phyloP scores from a whole-genome alignment of 257 asterid species.

The Capsicum pubescens region DNA sequence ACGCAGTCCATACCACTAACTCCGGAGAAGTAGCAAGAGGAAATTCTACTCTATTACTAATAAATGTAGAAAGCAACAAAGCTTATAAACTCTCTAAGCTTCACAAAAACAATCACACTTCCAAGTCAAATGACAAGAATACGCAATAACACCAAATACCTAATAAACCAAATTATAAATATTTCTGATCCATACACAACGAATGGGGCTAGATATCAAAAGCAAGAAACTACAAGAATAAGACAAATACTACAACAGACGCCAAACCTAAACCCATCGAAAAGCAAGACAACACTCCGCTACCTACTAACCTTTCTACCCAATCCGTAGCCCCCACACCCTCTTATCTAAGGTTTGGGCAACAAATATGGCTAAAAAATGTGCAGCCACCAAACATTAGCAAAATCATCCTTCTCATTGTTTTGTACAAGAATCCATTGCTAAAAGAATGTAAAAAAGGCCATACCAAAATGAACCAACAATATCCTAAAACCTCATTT shows the following conservation, averaged over 20 bases:
- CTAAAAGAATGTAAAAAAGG: background rate
- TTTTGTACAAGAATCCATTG: background rate
- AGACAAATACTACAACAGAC: too few relatives aligned
- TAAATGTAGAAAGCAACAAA: too few relatives aligned
- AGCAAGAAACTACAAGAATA: too few relatives aligned
- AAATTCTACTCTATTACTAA: too few relatives aligned
- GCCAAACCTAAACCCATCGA: too few relatives aligned
- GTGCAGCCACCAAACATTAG: background rate
- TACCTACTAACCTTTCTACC: too few relatives aligned
- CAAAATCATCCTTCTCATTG: background rate
- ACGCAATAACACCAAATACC: background rate
- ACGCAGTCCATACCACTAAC: too few relatives aligned
- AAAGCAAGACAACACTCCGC: too few relatives aligned
- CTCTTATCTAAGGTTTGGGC: background rate
- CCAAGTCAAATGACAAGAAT: background rate
- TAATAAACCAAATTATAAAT: background rate
- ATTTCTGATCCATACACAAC: too few relatives aligned
- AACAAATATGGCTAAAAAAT: background rate
- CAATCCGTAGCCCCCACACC: too few relatives aligned
- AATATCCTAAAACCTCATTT: background rate
- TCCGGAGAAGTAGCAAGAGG: too few relatives aligned
- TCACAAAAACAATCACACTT: background rate
- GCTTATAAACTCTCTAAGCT: background rate
- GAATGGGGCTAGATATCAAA: too few relatives aligned
- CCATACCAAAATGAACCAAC: background rate